Conservation (phyloP, 176 grass and related monocot species). For the Puccinellia tenuiflora region DNA sequence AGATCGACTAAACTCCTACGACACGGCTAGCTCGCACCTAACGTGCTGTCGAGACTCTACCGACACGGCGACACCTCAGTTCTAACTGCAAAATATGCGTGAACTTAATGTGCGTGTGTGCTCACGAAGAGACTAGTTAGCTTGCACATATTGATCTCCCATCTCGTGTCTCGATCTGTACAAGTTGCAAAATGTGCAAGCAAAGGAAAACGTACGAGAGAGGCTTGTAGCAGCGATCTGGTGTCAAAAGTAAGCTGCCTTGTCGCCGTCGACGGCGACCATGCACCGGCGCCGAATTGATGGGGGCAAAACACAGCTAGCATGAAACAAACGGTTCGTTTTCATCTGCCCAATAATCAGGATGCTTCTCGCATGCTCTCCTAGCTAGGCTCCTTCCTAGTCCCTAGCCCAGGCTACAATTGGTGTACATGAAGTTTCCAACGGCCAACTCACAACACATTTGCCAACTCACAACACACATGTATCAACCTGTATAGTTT, state of each 20-base stretch:
- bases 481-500: neutral
- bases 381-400: neutral
- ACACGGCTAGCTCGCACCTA: neutral
- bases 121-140: neutral
- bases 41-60: neutral
- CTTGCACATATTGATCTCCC: neutral
- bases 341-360: neutral
- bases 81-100: neutral
- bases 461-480: neutral
- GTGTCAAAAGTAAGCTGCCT: neutral
- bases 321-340: neutral
- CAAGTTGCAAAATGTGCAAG: neutral
- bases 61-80: neutral
- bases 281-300: constrained; percentile 24
- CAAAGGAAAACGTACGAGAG: neutral
- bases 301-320: neutral
- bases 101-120: neutral
- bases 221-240: neutral
- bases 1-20: neutral
- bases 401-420: neutral
- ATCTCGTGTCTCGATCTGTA: neutral
- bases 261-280: constrained; percentile 25
- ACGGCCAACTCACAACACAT: neutral
- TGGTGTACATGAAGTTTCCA: neutral
- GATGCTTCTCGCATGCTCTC: neutral